Percentiles rank a stretch among this genome's conserved stretches.
Evolutionary conservation across 2,329 filamentous ascomycete species (phyloP).

Genomic region (Exutisphaerella laricina): DNA sequence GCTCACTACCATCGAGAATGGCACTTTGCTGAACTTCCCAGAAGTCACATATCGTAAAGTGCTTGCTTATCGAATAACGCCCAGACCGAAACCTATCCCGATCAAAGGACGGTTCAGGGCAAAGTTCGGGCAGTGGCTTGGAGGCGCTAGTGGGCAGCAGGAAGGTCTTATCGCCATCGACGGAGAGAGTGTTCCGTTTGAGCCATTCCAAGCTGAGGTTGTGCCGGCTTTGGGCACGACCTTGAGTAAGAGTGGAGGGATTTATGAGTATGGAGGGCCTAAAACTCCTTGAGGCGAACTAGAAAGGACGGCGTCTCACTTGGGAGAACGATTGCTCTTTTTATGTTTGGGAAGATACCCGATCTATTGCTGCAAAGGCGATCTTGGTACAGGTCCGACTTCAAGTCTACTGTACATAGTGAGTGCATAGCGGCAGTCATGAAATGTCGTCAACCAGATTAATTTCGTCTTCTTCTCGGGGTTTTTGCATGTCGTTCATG

Average conservation of each 20-base stretch:
- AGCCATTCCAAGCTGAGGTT: conserved; percentile 85
- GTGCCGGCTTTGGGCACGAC: conserved; percentile 77
- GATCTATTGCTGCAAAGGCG: neutral
- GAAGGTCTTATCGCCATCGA: conserved; percentile 91
- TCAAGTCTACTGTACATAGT: no score
- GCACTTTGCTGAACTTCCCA: conserved; percentile 72
- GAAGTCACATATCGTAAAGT: conserved; percentile 79
- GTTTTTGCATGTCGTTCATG: no score
- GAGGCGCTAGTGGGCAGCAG: conserved; percentile 45
- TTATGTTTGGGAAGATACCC: conserved; percentile 5
- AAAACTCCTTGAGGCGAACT: conserved; percentile 12
- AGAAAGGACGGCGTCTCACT: neutral
- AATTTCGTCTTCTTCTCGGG: no score
- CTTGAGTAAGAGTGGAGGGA: conserved; percentile 65
- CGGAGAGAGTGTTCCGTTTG: conserved; percentile 80
- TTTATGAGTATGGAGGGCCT: conserved; percentile 58
- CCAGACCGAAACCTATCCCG: conserved; percentile 34
- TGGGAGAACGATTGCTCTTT: neutral
- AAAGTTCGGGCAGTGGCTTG: conserved; percentile 26
- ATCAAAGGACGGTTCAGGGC: conserved; percentile 16
- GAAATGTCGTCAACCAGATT: no score
- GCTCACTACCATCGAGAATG: conserved; percentile 65
- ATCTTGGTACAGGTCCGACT: neutral
- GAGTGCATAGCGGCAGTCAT: no score
- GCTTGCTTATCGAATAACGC: conserved; percentile 77